phyloP scores from a whole-genome alignment of 495 filamentous ascomycete species.

The Penicillium longicatenatum region DNA sequence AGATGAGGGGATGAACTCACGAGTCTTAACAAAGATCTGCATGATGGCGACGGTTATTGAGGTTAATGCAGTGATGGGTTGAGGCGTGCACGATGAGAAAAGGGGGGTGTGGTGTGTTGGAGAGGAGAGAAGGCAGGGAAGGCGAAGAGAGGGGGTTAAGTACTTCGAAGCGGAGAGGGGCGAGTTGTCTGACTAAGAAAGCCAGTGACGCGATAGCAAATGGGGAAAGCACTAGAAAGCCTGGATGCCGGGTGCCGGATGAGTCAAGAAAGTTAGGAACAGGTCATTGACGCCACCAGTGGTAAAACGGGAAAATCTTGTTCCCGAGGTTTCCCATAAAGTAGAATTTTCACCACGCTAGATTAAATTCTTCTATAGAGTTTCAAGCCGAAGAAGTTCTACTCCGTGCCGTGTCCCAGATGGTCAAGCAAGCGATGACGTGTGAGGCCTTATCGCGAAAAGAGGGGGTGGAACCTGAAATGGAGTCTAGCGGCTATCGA shows the following conservation, averaged over 20 bases:
- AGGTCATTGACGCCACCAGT: constrained; percentile 29
- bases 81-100: constrained; percentile 10
- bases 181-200: constrained; percentile 43
- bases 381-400: neutral
- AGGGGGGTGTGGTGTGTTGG: constrained; percentile 13
- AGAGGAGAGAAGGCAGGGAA: constrained; percentile 12
- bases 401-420: neutral
- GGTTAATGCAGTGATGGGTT: constrained; percentile 14
- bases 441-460: constrained; percentile 33
- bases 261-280: constrained; percentile 29
- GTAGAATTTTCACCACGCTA: neutral
- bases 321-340: constrained; percentile 9
- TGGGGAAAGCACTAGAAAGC: constrained; percentile 27
- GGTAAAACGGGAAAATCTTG: constrained; percentile 5
- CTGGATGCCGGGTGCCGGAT: constrained; percentile 27
- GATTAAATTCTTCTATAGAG: neutral
- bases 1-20: constrained; percentile 56
- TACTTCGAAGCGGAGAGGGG: constrained; percentile 36
- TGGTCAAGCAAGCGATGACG: constrained; percentile 22
- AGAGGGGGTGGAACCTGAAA: constrained; percentile 31
- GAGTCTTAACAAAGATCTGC: constrained; percentile 98
- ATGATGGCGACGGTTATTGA: constrained; percentile 50
- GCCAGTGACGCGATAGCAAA: constrained; percentile 15
- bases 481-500: constrained; percentile 7
- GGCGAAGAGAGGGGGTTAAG: constrained; percentile 26